Evolutionary conservation across 75 land plant species (phyloP).

Genomic region (Picea sitchensis): DNA sequence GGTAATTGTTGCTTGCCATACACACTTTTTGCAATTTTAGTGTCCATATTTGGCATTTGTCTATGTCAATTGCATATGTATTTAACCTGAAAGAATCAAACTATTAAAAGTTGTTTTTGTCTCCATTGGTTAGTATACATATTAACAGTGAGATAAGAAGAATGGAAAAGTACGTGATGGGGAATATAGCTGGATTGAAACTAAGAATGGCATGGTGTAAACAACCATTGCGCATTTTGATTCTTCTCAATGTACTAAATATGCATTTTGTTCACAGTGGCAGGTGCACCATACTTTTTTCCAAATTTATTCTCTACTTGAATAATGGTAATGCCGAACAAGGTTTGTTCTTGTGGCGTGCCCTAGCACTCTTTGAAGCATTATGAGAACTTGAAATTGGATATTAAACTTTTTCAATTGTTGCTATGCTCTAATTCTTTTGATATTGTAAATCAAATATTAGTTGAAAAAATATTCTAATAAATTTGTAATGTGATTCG

Average conservation of each 20-base stretch:
- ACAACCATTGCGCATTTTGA: background rate
- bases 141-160: background rate
- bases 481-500: background rate
- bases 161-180: background rate
- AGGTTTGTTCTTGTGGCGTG: background rate
- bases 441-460: background rate
- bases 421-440: background rate
- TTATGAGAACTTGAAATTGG: background rate
- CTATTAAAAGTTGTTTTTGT: background rate
- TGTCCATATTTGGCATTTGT: background rate
- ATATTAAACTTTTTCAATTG: background rate
- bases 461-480: background rate
- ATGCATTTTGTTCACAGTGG: background rate
- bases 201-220: background rate
- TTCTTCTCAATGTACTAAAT: background rate
- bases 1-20: background rate
- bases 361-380: background rate
- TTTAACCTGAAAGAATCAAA: background rate
- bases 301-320: background rate
- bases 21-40: background rate
- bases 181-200: background rate
- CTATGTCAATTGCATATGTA: background rate
- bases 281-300: background rate
- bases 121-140: background rate
- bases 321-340: background rate